Evolutionary conservation across 352 stramenopile species (phyloP).

Genomic region (Pythium aquatile): DNA sequence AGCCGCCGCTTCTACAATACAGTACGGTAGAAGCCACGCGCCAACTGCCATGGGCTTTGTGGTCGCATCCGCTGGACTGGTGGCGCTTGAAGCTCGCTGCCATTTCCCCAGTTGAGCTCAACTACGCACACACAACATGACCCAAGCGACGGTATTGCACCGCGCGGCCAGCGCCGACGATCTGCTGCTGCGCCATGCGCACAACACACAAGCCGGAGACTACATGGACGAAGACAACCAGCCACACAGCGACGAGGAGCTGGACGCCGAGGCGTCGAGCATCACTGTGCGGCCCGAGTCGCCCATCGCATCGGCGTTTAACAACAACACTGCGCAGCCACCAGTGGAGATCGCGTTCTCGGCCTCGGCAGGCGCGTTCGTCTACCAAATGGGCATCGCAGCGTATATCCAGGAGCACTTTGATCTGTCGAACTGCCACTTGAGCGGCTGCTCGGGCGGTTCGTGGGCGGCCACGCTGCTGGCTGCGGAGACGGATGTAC

Average conservation of each 20-base stretch:
- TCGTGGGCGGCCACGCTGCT: slow-evolving; percentile 44
- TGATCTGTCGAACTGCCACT: slow-evolving; percentile 40
- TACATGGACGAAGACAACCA: slow-evolving; percentile 5
- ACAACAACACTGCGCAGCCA: not conserved
- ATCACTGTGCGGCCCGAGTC: slow-evolving; percentile 16
- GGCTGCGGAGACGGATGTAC: slow-evolving; percentile 48
- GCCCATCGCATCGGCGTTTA: not conserved
- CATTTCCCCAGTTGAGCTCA: not conserved
- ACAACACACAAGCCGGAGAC: slow-evolving; percentile 13
- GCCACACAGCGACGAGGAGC: slow-evolving; percentile 38
- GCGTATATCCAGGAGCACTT: slow-evolving; percentile 70
- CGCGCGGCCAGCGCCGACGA: slow-evolving; percentile 28
- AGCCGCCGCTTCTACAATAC: not conserved
- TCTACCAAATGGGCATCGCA: slow-evolving; percentile 73
- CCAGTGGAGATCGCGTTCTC: slow-evolving; percentile 68
- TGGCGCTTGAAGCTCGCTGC: not conserved
- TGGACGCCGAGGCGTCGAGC: slow-evolving; percentile 22
- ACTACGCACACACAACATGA: not conserved
- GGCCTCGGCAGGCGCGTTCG: slow-evolving; percentile 60
- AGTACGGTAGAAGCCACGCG: not conserved
- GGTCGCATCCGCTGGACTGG: not conserved
- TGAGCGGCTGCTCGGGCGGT: slow-evolving; percentile 43
- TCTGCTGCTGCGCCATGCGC: slow-evolving; percentile 9
- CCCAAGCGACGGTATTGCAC: slow-evolving; percentile 10
- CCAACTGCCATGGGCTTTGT: not conserved